phyloP scores from a whole-genome alignment of 176 grass and related monocot species.

The Chloris gayana region DNA sequence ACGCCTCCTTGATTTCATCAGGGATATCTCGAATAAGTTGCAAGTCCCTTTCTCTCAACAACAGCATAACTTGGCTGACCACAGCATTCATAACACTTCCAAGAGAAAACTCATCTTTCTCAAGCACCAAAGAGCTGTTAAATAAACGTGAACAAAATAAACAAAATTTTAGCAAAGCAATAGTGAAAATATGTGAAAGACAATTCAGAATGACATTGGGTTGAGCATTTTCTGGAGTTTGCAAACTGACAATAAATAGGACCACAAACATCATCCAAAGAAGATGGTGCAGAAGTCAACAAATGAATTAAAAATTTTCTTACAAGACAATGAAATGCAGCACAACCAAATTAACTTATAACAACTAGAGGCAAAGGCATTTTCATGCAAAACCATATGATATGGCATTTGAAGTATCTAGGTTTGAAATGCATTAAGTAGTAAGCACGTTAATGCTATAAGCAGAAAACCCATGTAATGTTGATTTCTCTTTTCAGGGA shows the following conservation, averaged over 20 bases:
- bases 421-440: not conserved
- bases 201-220: not conserved
- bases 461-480: not conserved
- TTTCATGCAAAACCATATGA: slow-evolving; percentile 17
- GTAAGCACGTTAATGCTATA: not conserved
- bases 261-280: not conserved
- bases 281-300: slow-evolving; percentile 3
- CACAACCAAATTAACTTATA: slow-evolving; percentile 24
- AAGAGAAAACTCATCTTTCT: slow-evolving; percentile 87
- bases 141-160: slow-evolving; percentile 36
- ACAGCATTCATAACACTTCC: slow-evolving; percentile 86
- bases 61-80: slow-evolving; percentile 96
- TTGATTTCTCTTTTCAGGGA: not conserved
- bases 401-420: not conserved
- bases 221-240: slow-evolving; percentile 29
- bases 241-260: not conserved
- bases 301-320: not conserved
- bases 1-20: slow-evolving; percentile 86
- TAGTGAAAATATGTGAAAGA: slow-evolving; percentile 18
- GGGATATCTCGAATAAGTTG: slow-evolving; percentile 97
- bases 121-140: slow-evolving; percentile 75
- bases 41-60: slow-evolving; percentile 83
- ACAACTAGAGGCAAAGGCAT: slow-evolving; percentile 4
- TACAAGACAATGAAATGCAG: slow-evolving; percentile 18
- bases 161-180: slow-evolving; percentile 18